These are phyloP conservation scores for Fusarium sp. DNA, from an alignment of 2,329 filamentous ascomycete species.

Conservation along the genomic window DNA sequence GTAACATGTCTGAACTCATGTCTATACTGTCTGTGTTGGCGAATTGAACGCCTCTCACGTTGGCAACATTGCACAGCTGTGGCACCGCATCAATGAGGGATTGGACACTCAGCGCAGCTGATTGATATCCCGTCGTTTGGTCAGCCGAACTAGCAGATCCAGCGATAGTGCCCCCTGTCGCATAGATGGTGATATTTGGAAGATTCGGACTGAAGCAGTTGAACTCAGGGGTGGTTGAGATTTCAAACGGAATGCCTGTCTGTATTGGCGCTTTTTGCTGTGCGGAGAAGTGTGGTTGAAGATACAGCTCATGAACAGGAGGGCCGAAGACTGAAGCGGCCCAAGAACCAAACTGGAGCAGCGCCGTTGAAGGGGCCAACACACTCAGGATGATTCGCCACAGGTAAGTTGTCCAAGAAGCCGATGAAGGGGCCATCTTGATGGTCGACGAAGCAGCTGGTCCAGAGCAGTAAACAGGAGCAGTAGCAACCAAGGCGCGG, in stretches of 20 bases:
- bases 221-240: constrained; percentile 30
- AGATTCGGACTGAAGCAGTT: constrained; percentile 47
- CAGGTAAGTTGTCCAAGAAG: constrained; percentile 35
- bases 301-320: constrained; percentile 36
- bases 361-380: constrained; percentile 36
- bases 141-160: constrained; percentile 59
- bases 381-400: constrained; percentile 38
- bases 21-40: constrained; percentile 58
- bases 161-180: constrained; percentile 69
- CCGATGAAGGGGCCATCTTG: constrained; percentile 32
- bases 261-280: constrained; percentile 33
- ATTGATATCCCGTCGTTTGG: constrained; percentile 56
- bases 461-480: constrained; percentile 23
- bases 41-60: constrained; percentile 63
- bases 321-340: constrained; percentile 41
- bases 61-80: constrained; percentile 62
- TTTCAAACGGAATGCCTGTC: constrained; percentile 6
- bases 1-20: constrained; percentile 59
- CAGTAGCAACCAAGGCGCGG: constrained; percentile 16
- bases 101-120: constrained; percentile 58
- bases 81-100: constrained; percentile 65
- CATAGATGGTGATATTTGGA: constrained; percentile 66
- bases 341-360: constrained; percentile 39
- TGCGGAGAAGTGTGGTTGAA: constrained; percentile 29
- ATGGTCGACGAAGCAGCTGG: constrained; percentile 29